phyloP scores from a whole-genome alignment of 768 basidiomycete species.

The Tricholoma flavovirens region DNA sequence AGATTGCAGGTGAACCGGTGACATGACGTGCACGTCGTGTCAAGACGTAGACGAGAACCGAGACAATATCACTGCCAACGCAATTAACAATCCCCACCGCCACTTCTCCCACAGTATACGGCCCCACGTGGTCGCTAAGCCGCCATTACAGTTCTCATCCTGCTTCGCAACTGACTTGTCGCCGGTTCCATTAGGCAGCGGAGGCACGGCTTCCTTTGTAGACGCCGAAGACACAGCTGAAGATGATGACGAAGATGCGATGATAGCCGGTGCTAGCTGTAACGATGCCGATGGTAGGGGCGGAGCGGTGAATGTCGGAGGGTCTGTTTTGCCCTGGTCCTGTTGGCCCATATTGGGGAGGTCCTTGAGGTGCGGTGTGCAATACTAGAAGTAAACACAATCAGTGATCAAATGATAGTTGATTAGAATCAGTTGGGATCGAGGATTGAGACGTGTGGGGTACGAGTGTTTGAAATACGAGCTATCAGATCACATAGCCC shows the following conservation, averaged over 20 bases:
- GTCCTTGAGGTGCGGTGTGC: slow-evolving; percentile 56
- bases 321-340: slow-evolving; percentile 51
- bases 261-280: background rate
- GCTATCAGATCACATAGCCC: no score
- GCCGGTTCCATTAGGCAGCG: slow-evolving; percentile 4
- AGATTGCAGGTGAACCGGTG: background rate
- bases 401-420: slow-evolving; percentile 3
- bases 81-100: slow-evolving; percentile 77
- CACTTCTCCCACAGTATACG: slow-evolving; percentile 77
- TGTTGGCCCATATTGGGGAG: slow-evolving; percentile 92
- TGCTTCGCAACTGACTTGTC: slow-evolving; percentile 13
- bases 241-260: background rate
- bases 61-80: slow-evolving; percentile 72
- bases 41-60: slow-evolving; percentile 55
- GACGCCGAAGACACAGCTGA: background rate
- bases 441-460: background rate
- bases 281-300: slow-evolving; percentile 12
- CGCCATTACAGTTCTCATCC: slow-evolving; percentile 29
- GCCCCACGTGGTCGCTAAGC: slow-evolving; percentile 58
- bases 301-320: slow-evolving; percentile 15
- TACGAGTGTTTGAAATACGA: background rate
- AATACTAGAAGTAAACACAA: slow-evolving; percentile 48
- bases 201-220: background rate
- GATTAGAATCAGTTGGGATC: slow-evolving; percentile 1
- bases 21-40: slow-evolving; percentile 16